phyloP scores from a whole-genome alignment of 2,329 filamentous ascomycete species.

The Fonsecaea pugnacius region DNA sequence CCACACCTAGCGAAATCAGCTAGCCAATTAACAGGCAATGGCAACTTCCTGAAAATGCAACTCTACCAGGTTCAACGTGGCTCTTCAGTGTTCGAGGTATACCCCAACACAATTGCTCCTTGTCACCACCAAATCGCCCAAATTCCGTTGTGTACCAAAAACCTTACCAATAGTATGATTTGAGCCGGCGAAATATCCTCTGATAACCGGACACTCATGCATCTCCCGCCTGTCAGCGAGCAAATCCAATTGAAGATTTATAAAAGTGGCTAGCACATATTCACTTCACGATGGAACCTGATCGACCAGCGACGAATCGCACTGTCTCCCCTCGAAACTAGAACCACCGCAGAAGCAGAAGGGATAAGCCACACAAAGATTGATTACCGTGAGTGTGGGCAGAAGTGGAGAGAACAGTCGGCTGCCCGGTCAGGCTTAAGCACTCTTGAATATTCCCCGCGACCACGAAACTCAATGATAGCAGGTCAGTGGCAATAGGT shows the following conservation, averaged over 20 bases:
- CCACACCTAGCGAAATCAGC: slow-evolving; percentile 8
- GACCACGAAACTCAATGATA: neutral
- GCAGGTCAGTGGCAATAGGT: neutral
- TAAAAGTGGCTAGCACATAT: neutral
- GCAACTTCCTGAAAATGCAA: slow-evolving; percentile 3
- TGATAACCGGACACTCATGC: neutral
- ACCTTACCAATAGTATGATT: neutral
- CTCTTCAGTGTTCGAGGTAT: neutral
- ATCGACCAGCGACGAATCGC: neutral
- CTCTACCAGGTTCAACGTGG: neutral
- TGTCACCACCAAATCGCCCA: neutral
- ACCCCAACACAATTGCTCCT: neutral
- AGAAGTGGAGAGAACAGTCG: neutral
- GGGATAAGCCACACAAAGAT: neutral
- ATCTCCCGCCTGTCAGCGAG: neutral
- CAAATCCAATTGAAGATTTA: neutral
- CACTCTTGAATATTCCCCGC: slow-evolving; percentile 2
- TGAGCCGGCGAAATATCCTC: neutral
- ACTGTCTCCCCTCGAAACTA: neutral
- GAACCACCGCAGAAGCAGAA: neutral
- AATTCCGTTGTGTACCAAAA: neutral
- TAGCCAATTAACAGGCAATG: neutral
- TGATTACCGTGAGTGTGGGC: neutral
- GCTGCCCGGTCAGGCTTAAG: neutral
- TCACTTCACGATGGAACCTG: neutral